Percentiles rank a stretch among this genome's conserved stretches.
phyloP scores from a whole-genome alignment of 2,329 filamentous ascomycete species.

The Akanthomyces uredinophilus region DNA sequence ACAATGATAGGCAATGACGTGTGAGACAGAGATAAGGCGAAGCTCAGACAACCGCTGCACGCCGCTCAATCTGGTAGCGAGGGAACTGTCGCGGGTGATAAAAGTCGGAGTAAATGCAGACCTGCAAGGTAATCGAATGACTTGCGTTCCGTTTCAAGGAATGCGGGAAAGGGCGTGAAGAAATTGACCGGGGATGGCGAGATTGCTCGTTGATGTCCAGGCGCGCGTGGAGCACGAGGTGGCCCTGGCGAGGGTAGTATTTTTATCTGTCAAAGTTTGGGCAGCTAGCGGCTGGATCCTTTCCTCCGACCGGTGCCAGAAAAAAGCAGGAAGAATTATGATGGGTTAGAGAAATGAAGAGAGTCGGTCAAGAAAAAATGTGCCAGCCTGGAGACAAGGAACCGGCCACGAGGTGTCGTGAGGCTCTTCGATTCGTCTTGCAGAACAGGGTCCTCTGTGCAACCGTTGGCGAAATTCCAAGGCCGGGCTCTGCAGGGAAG shows the following conservation, averaged over 20 bases:
- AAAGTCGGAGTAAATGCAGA: not conserved
- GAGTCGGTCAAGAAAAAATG: conserved; percentile 6
- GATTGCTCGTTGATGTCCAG: not conserved
- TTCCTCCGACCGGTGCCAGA: not conserved
- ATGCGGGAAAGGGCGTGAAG: not conserved
- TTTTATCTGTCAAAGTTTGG: conserved; percentile 5
- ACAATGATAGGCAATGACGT: conserved; percentile 4
- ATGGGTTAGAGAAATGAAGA: not conserved
- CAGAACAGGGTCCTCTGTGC: not conserved
- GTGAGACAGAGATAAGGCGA: conserved; percentile 14
- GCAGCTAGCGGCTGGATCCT: not conserved
- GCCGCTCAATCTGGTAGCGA: not conserved
- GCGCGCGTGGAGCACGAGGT: conserved; percentile 3
- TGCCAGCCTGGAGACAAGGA: not conserved
- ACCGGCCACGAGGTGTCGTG: conserved; percentile 15
- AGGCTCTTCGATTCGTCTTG: conserved; percentile 15
- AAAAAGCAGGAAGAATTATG: not conserved
- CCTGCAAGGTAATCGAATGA: not conserved
- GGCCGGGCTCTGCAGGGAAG: not conserved
- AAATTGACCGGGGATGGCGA: not conserved
- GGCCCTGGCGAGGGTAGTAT: conserved; percentile 9
- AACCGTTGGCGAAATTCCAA: not conserved
- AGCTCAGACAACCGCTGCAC: not conserved
- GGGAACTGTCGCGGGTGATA: not conserved
- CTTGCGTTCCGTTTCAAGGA: not conserved